A percentile compares a stretch with the other conserved stretches of the same genome.
Evolutionary conservation across 371 early-diverging fungal species (phyloP).

Genomic region (Sporodiniella umbellata): DNA sequence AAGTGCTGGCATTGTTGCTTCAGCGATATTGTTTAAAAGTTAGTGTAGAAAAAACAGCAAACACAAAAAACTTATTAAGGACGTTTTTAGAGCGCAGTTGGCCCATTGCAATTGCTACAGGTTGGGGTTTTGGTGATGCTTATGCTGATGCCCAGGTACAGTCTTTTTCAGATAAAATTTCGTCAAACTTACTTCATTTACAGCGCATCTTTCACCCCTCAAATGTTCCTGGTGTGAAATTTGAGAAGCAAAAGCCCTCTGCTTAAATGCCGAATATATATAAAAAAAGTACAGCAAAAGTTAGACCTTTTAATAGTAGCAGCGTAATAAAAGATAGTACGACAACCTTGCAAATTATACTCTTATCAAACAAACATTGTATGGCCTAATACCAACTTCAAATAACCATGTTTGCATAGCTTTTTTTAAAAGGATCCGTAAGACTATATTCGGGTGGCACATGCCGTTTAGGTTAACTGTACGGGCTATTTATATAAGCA

Average conservation of each 20-base stretch:
- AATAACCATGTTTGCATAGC: too few relatives aligned
- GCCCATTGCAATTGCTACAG: constrained; percentile 88
- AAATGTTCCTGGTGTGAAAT: constrained; percentile 42
- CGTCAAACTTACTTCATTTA: not conserved
- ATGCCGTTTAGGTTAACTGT: too few relatives aligned
- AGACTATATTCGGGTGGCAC: too few relatives aligned
- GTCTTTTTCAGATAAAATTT: not conserved
- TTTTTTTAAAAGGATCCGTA: too few relatives aligned
- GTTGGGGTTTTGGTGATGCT: constrained; percentile 85
- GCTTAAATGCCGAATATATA: constrained; percentile 23
- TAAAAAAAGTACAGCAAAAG: not conserved
- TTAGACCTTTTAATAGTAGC: not conserved
- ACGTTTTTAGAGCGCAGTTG: constrained; percentile 68
- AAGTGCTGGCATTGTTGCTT: constrained; percentile 84
- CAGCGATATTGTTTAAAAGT: constrained; percentile 88
- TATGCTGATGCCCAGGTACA: constrained; percentile 81
- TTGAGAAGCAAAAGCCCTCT: constrained; percentile 46
- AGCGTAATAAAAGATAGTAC: not conserved
- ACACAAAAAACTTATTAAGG: not conserved
- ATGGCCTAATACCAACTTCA: too few relatives aligned
- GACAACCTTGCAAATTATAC: not conserved
- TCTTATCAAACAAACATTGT: not conserved
- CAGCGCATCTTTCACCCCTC: constrained; percentile 51
- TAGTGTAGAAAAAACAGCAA: constrained; percentile 33
- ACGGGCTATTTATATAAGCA: too few relatives aligned